These are phyloP conservation scores for Rhodotorula sp. DNA, from an alignment of 1,284 basidiomycete species.

Conservation along the genomic window DNA sequence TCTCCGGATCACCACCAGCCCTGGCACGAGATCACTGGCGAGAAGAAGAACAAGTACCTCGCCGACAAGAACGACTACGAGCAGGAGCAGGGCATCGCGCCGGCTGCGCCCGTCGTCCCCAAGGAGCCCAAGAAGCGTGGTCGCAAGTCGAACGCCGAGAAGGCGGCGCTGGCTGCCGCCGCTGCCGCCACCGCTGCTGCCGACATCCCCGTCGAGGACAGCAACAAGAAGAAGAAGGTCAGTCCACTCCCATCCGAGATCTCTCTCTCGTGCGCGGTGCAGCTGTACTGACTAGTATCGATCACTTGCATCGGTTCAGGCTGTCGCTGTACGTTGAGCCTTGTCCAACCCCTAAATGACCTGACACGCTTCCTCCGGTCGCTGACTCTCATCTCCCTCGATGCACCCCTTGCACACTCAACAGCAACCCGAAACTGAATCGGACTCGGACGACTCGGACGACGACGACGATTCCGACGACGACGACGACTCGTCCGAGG, in stretches of 20 bases:
- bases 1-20: slow-evolving; percentile 14
- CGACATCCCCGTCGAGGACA: slow-evolving; percentile 28
- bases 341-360: too few species aligned
- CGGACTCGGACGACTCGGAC: slow-evolving; percentile 3
- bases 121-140: slow-evolving; percentile 37
- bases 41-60: slow-evolving; percentile 30
- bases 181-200: slow-evolving; percentile 10
- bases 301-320: background rate
- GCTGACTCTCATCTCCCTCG: background rate
- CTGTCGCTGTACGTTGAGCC: background rate
- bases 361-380: background rate
- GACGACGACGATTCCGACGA: slow-evolving; percentile 11
- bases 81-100: background rate
- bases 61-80: slow-evolving; percentile 33
- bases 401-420: background rate
- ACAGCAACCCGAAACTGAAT: slow-evolving; percentile 12
- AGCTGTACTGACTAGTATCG: too few species aligned
- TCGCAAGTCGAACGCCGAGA: slow-evolving; percentile 32
- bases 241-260: too few species aligned
- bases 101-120: slow-evolving; percentile 9
- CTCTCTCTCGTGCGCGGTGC: background rate
- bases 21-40: slow-evolving; percentile 30
- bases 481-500: slow-evolving; percentile 8
- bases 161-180: slow-evolving; percentile 10
- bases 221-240: slow-evolving; percentile 28